Conservation (phyloP, 495 filamentous ascomycete species). For the Trichoderma virens region DNA sequence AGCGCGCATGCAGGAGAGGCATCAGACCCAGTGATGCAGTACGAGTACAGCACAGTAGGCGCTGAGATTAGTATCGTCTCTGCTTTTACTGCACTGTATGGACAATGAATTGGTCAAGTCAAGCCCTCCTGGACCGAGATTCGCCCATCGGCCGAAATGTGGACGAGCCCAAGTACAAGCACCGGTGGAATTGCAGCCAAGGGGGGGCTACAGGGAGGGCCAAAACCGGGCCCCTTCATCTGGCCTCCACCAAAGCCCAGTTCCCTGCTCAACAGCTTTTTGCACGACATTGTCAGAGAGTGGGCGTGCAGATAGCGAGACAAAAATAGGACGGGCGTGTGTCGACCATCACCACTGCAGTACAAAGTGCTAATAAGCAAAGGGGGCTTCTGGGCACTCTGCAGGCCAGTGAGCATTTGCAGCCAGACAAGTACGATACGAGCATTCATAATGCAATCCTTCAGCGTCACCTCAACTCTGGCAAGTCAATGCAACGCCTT, state of each 20-base stretch:
- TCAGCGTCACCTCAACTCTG: not conserved
- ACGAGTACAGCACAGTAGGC: too few species aligned
- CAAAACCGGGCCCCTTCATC: constrained; percentile 5
- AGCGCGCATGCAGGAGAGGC: not conserved
- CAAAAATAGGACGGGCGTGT: constrained; percentile 7
- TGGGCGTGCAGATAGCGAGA: not conserved
- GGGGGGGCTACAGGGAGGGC: not conserved
- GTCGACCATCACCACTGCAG: not conserved
- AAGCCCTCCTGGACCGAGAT: too few species aligned
- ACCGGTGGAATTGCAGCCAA: not conserved
- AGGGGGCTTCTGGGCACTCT: not conserved
- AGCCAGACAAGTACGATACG: not conserved
- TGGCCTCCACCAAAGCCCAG: not conserved
- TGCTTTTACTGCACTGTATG: too few species aligned
- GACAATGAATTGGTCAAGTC: too few species aligned
- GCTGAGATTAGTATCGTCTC: too few species aligned
- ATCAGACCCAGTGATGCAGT: too few species aligned
- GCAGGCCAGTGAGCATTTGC: not conserved
- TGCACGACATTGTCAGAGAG: constrained; percentile 1
- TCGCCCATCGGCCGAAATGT: not conserved
- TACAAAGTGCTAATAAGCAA: not conserved
- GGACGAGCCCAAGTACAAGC: too few species aligned
- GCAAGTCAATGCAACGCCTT: not conserved
- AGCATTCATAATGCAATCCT: not conserved
- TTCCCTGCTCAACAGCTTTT: not conserved